Evolutionary conservation across 208 protist species (phyloP).

Genomic region (Trypanosoma melophagium): DNA sequence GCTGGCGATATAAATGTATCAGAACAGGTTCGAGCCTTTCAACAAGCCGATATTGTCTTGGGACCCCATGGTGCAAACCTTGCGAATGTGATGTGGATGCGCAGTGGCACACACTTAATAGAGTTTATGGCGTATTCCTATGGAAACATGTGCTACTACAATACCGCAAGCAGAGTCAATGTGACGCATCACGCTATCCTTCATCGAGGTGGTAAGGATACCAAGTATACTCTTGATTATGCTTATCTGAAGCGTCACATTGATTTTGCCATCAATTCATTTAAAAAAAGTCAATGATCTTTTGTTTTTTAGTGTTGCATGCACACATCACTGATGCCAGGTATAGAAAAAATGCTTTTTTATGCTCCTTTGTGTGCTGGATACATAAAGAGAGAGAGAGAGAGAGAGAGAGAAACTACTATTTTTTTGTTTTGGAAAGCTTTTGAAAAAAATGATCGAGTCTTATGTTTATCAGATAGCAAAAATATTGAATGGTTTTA

Average conservation of each 20-base stretch:
- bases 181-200: constrained; percentile 29
- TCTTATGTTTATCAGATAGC: no score
- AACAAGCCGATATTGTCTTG: constrained; percentile 28
- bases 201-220: constrained; percentile 25
- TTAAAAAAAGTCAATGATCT: background rate
- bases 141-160: constrained; percentile 43
- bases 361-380: no score
- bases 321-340: no score
- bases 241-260: constrained; percentile 22
- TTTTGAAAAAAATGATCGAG: no score
- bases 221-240: constrained; percentile 17
- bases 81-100: constrained; percentile 38
- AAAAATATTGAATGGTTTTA: no score
- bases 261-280: constrained; percentile 16
- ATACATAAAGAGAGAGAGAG: no score
- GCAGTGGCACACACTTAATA: constrained; percentile 26
- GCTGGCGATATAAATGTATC: background rate
- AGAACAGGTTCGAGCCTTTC: constrained; percentile 25
- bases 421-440: no score
- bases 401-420: no score
- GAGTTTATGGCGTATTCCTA: constrained; percentile 28
- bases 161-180: constrained; percentile 22
- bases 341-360: no score
- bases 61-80: constrained; percentile 41
- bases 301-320: background rate